phyloP scores from a whole-genome alignment of 805 yeast species.

The Kluyveromyces aestuarii region DNA sequence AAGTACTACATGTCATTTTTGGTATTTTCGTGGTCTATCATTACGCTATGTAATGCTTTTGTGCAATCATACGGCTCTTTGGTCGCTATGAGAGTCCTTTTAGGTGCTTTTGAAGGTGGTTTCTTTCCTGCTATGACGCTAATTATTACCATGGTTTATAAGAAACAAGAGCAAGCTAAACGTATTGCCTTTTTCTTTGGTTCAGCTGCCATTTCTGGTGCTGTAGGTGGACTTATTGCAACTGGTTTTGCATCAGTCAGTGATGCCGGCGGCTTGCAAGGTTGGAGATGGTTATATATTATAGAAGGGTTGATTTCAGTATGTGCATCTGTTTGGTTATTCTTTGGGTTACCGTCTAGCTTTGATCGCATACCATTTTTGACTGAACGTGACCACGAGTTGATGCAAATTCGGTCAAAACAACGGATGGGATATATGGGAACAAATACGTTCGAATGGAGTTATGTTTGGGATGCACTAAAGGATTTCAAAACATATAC shows the following conservation, averaged over 20 bases:
- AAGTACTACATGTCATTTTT: conserved; percentile 17
- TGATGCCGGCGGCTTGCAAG: conserved; percentile 22
- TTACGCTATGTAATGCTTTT: conserved; percentile 28
- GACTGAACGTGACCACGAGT: conserved; percentile 22
- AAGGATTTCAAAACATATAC: conserved; percentile 31
- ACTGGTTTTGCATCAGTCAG: conserved; percentile 27
- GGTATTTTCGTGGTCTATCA: conserved; percentile 26
- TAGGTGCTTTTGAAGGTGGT: conserved; percentile 38
- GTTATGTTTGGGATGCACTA: conserved; percentile 28
- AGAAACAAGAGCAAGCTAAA: conserved; percentile 30
- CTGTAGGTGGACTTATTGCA: conserved; percentile 37
- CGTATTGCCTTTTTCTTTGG: conserved; percentile 34
- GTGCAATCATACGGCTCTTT: conserved; percentile 28
- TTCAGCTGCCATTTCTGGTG: conserved; percentile 36
- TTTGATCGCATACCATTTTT: conserved; percentile 26
- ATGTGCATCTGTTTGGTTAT: conserved; percentile 18
- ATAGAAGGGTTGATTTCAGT: conserved; percentile 33
- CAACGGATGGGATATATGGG: conserved; percentile 25
- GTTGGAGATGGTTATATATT: conserved; percentile 34
- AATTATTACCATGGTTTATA: conserved; percentile 30
- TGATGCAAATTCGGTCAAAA: conserved; percentile 21
- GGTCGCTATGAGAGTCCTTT: conserved; percentile 31
- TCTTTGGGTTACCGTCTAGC: conserved; percentile 28
- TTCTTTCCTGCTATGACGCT: conserved; percentile 33
- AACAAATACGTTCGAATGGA: conserved; percentile 19